These are phyloP conservation scores for Cyclotella kingstonii DNA, from an alignment of 108 stramenopile genomes.

Conservation along the genomic window DNA sequence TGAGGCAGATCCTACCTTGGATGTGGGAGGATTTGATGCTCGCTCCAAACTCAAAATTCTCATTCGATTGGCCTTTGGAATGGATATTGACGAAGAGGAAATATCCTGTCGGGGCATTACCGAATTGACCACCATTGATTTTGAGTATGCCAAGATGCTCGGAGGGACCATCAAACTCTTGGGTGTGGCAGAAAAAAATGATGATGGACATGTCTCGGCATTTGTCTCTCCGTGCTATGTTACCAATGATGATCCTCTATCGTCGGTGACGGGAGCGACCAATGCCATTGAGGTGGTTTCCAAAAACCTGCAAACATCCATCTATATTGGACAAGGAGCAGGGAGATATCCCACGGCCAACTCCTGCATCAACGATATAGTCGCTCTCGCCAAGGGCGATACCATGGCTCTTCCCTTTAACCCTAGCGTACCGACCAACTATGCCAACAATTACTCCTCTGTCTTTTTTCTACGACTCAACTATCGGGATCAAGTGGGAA, in stretches of 20 bases:
- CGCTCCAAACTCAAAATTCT: slow-evolving; percentile 86
- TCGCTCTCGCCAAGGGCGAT: slow-evolving; percentile 81
- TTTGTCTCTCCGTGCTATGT: slow-evolving; percentile 86
- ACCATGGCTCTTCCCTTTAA: slow-evolving; percentile 71
- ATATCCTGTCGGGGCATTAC: slow-evolving; percentile 86
- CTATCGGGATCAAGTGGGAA: slow-evolving; percentile 74
- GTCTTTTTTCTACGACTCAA: slow-evolving; percentile 82
- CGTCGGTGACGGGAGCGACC: slow-evolving; percentile 76
- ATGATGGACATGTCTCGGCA: slow-evolving; percentile 61
- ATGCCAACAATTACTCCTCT: slow-evolving; percentile 78
- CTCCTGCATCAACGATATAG: slow-evolving; percentile 81
- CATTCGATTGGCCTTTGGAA: slow-evolving; percentile 83
- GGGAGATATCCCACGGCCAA: slow-evolving; percentile 91
- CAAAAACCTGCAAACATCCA: slow-evolving; percentile 65
- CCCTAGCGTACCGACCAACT: slow-evolving; percentile 39
- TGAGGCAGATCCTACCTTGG: slow-evolving; percentile 93
- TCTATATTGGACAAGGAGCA: slow-evolving; percentile 87
- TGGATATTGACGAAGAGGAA: slow-evolving; percentile 80
- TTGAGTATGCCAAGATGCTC: slow-evolving; percentile 89
- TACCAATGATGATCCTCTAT: slow-evolving; percentile 67
- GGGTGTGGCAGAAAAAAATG: slow-evolving; percentile 67
- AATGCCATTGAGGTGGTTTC: slow-evolving; percentile 85
- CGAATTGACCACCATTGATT: slow-evolving; percentile 81
- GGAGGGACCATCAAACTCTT: slow-evolving; percentile 87
- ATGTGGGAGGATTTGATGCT: slow-evolving; percentile 91